A percentile compares a stretch with the other conserved stretches of the same genome.
Evolutionary conservation across 352 stramenopile species (phyloP).

Genomic region (Phytophthora megakarya): DNA sequence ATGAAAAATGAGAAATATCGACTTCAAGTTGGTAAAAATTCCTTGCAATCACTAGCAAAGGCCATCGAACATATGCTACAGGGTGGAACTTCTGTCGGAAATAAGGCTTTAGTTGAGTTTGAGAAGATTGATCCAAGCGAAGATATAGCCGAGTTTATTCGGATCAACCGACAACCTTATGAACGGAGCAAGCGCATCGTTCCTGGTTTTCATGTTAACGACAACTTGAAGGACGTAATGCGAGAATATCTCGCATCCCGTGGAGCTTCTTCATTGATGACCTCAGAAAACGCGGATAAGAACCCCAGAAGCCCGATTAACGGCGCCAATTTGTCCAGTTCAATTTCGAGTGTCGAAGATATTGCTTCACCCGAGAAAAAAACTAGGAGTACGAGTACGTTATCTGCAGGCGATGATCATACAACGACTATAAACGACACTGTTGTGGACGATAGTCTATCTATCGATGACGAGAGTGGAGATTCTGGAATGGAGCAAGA

Average conservation of each 20-base stretch:
- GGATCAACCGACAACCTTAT: conserved; percentile 48
- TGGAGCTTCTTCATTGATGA: conserved; percentile 9
- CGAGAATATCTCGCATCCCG: conserved; percentile 47
- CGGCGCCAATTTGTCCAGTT: background rate
- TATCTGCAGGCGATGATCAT: background rate
- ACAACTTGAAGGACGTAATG: conserved; percentile 60
- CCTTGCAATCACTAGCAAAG: conserved; percentile 68
- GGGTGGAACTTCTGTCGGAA: conserved; percentile 40
- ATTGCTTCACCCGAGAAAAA: conserved; percentile 21
- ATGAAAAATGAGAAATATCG: conserved; percentile 90
- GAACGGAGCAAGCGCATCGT: conserved; percentile 53
- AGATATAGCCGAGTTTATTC: conserved; percentile 76
- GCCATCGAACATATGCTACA: conserved; percentile 68
- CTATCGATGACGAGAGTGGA: conserved; percentile 19
- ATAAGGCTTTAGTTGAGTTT: conserved; percentile 47
- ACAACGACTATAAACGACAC: conserved; percentile 1
- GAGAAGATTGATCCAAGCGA: conserved; percentile 55
- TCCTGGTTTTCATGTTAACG: conserved; percentile 50
- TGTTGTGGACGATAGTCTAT: conserved; percentile 8
- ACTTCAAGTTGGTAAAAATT: conserved; percentile 83
- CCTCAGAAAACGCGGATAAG: conserved; percentile 29
- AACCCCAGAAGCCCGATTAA: conserved; percentile 8
- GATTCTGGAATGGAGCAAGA: conserved; percentile 26
- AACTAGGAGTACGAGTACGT: conserved; percentile 6
- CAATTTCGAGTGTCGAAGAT: conserved; percentile 10